phyloP scores from a whole-genome alignment of 2,329 filamentous ascomycete species.

The Orbilia blumenaviensis region DNA sequence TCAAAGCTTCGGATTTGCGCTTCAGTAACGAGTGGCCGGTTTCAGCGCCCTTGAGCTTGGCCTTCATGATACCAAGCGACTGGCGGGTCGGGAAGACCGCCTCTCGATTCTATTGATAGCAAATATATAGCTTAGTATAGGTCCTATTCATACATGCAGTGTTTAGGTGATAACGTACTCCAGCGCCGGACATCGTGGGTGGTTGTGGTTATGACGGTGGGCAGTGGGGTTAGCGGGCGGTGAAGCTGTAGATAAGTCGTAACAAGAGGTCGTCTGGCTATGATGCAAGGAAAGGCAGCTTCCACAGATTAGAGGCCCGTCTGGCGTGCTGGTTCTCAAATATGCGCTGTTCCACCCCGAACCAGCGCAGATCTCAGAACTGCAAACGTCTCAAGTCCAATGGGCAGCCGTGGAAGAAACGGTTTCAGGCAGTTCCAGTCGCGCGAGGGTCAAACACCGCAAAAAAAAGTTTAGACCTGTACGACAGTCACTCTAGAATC shows the following conservation, averaged over 20 bases:
- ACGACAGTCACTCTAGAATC: conserved; percentile 7
- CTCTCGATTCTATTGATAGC: conserved; percentile 77
- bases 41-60: conserved; percentile 93
- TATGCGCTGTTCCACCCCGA: neutral
- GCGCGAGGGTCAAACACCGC: conserved; percentile 13
- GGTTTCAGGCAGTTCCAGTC: conserved; percentile 23
- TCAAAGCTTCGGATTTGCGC: conserved; percentile 96
- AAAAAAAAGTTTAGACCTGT: conserved; percentile 36
- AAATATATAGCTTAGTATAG: conserved; percentile 12
- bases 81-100: conserved; percentile 97
- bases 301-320: neutral
- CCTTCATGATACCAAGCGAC: conserved; percentile 95
- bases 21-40: conserved; percentile 94
- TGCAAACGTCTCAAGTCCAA: no score
- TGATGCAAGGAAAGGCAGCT: neutral
- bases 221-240: conserved; percentile 2
- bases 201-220: neutral
- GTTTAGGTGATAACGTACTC: conserved; percentile 20
- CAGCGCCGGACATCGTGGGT: conserved; percentile 46
- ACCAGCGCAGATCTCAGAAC: conserved; percentile 25
- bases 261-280: neutral
- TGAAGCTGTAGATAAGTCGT: conserved; percentile 1
- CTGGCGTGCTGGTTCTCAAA: conserved; percentile 16
- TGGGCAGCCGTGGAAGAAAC: no score
- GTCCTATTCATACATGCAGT: neutral